These are phyloP conservation scores for Phytophthora chlamydospora DNA, from an alignment of 352 stramenopile species.

Conservation along the genomic window DNA sequence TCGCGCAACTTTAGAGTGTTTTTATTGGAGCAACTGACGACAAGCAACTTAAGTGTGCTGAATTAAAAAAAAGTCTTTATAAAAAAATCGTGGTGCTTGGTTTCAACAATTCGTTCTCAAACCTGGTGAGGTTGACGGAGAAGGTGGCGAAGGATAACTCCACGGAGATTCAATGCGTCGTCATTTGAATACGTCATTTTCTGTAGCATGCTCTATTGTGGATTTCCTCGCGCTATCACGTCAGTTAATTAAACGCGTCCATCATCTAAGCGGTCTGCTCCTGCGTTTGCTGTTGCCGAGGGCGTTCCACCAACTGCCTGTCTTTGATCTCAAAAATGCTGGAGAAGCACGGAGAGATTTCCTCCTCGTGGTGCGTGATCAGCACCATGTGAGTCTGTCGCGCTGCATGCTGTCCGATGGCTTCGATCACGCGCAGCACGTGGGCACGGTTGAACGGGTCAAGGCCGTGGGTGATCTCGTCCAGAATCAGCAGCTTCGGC, in stretches of 20 bases:
- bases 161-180: not conserved
- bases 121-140: no score
- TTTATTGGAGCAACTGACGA: no score
- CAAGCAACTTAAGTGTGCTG: no score
- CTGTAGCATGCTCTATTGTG: not conserved
- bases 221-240: not conserved
- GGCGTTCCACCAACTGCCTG: conserved; percentile 53
- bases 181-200: not conserved
- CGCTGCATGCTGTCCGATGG: conserved; percentile 62
- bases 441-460: conserved; percentile 84
- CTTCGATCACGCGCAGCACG: conserved; percentile 79
- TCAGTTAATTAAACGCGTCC: no score
- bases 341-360: conserved; percentile 84
- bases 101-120: no score
- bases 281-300: conserved; percentile 12
- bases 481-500: conserved; percentile 87
- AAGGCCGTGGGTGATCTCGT: conserved; percentile 93
- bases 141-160: no score
- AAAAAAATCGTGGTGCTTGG: no score
- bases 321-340: conserved; percentile 86
- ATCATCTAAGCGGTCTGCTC: conserved; percentile 26
- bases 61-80: no score
- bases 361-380: conserved; percentile 94
- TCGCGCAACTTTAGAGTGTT: no score
- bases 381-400: conserved; percentile 76